phyloP scores from a whole-genome alignment of 75 land plant genomes.

The Pinus tabuliformis region DNA sequence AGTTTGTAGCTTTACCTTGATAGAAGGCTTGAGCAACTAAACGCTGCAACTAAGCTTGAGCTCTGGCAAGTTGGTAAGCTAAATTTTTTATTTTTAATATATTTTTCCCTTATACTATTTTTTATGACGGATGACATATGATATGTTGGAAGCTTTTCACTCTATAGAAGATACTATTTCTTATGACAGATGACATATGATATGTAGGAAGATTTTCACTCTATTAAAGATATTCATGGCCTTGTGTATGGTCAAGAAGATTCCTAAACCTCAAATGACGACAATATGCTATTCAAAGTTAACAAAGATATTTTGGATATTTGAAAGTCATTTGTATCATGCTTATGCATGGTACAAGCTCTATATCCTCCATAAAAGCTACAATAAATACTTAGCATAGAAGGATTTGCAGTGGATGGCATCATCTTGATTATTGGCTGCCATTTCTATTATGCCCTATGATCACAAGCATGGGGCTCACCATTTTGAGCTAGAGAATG shows the following conservation, averaged over 20 bases:
- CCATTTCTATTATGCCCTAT: slow-evolving; percentile 79
- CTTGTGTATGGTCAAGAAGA: slow-evolving; percentile 94
- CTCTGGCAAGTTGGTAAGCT: slow-evolving; percentile 79
- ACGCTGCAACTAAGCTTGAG: slow-evolving; percentile 90
- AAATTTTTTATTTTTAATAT: not conserved
- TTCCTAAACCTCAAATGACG: slow-evolving; percentile 89
- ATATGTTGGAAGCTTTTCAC: slow-evolving; percentile 86
- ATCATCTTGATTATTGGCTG: slow-evolving; percentile 84
- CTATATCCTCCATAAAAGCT: slow-evolving; percentile 76
- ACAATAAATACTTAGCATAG: too few relatives aligned
- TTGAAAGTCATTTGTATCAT: slow-evolving; percentile 79
- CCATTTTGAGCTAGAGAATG: slow-evolving; percentile 91
- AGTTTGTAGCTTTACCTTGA: slow-evolving; percentile 87
- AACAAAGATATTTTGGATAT: slow-evolving; percentile 85
- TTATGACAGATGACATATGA: too few relatives aligned
- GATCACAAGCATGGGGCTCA: slow-evolving; percentile 72
- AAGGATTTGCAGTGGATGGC: slow-evolving; percentile 93
- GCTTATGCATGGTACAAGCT: slow-evolving; percentile 97
- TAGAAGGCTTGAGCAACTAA: slow-evolving; percentile 92
- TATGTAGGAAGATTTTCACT: too few relatives aligned
- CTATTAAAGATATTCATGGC: too few relatives aligned
- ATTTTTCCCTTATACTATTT: not conserved
- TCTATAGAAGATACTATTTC: slow-evolving; percentile 94
- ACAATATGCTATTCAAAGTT: slow-evolving; percentile 86
- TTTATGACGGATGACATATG: not conserved